Evolutionary conservation across 371 early-diverging fungal genomes (phyloP).

Genomic region (Actinomortierella wolfii): DNA sequence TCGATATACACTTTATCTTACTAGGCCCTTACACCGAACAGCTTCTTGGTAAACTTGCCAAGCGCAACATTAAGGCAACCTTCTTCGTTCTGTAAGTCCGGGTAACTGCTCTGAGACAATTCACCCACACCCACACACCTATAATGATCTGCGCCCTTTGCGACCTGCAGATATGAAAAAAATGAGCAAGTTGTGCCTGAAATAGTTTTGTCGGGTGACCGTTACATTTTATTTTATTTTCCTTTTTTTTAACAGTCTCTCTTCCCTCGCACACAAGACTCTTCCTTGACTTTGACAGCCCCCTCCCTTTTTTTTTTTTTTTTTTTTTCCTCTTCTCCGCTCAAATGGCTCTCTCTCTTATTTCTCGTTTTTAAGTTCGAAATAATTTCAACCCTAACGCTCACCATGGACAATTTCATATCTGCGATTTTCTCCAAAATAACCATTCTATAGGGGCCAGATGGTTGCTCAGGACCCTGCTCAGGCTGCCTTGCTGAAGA

Average conservation of each 20-base stretch:
- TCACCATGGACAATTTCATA: too few species aligned
- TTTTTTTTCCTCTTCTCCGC: not conserved
- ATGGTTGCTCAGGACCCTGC: slow-evolving; percentile 17
- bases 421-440: too few species aligned
- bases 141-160: too few species aligned
- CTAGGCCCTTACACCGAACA: slow-evolving; percentile 25
- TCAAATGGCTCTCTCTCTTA: not conserved
- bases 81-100: slow-evolving; percentile 55
- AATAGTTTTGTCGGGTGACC: too few species aligned
- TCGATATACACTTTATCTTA: slow-evolving; percentile 24
- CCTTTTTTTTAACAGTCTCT: too few species aligned
- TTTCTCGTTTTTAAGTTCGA: not conserved
- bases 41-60: slow-evolving; percentile 47
- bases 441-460: slow-evolving; percentile 36
- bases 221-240: too few species aligned
- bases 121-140: too few species aligned
- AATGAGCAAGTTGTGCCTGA: too few species aligned
- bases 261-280: too few species aligned
- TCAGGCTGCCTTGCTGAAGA: slow-evolving; percentile 47
- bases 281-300: too few species aligned
- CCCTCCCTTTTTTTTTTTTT: too few species aligned
- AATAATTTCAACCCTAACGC: not conserved
- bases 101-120: not conserved
- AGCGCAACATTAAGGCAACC: slow-evolving; percentile 54
- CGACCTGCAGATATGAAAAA: too few species aligned